Evolutionary conservation across 495 filamentous ascomycete species (phyloP).

Genomic region (Penicillium riverlandense): DNA sequence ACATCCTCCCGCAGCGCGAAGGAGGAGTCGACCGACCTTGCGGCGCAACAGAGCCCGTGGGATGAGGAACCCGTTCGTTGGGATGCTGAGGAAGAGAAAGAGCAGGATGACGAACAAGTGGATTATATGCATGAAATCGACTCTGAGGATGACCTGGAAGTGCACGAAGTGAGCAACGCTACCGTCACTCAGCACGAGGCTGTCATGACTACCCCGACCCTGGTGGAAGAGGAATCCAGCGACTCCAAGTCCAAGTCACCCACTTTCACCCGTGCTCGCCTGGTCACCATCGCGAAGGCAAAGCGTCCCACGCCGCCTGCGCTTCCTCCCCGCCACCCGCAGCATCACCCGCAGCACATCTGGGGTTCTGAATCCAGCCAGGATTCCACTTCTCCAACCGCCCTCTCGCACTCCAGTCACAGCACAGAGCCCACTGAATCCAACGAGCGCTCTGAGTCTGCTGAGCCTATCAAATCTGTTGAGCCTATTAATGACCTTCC

Average conservation of each 20-base stretch:
- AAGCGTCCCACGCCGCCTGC: constrained; percentile 59
- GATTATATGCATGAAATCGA: constrained; percentile 15
- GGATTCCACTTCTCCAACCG: neutral
- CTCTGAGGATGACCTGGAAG: constrained; percentile 30
- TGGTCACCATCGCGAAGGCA: constrained; percentile 60
- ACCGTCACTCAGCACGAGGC: constrained; percentile 42
- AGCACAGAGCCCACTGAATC: constrained; percentile 15
- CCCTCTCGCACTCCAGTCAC: constrained; percentile 17
- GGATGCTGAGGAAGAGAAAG: constrained; percentile 17
- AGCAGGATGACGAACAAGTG: neutral
- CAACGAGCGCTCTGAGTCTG: neutral
- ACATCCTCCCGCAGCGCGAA: constrained; percentile 39
- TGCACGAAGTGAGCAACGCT: constrained; percentile 36
- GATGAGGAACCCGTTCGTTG: constrained; percentile 20
- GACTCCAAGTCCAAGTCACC: constrained; percentile 37
- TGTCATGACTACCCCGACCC: constrained; percentile 45
- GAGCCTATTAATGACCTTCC: constrained; percentile 10
- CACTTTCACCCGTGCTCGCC: constrained; percentile 52
- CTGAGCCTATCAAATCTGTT: constrained; percentile 5
- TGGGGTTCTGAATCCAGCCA: constrained; percentile 11
- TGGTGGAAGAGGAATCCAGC: constrained; percentile 32
- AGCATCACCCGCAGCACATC: constrained; percentile 47
- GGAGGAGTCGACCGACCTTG: constrained; percentile 35
- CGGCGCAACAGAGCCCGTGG: constrained; percentile 12
- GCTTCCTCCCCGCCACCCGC: constrained; percentile 55